These are phyloP conservation scores for Hypoxylon fragiforme DNA, from an alignment of 495 filamentous ascomycete genomes.

Conservation along the genomic window DNA sequence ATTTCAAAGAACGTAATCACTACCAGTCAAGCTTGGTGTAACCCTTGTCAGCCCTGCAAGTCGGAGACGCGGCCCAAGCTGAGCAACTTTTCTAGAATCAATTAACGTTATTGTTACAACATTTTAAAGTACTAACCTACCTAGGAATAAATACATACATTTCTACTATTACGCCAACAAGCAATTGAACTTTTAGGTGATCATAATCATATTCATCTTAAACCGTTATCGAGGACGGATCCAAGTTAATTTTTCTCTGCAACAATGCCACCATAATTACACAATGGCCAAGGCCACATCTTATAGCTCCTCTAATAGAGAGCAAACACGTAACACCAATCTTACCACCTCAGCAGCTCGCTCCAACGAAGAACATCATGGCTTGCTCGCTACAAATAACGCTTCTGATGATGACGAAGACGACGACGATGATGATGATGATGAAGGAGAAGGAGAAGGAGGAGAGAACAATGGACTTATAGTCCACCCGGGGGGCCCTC, in stretches of 20 bases:
- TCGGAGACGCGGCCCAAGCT: slow-evolving; percentile 23
- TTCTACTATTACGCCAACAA: slow-evolving; percentile 1
- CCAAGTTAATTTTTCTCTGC: slow-evolving; percentile 10
- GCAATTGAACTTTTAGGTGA: slow-evolving; percentile 5
- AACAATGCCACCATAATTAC: slow-evolving; percentile 45
- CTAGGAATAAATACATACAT: background rate
- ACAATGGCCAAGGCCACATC: slow-evolving; percentile 52
- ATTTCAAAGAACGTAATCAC: too few relatives aligned
- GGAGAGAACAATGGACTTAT: slow-evolving; percentile 45
- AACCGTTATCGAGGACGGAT: slow-evolving; percentile 19
- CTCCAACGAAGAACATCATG: slow-evolving; percentile 47
- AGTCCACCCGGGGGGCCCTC: slow-evolving; percentile 39
- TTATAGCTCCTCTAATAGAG: slow-evolving; percentile 38
- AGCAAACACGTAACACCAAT: slow-evolving; percentile 27
- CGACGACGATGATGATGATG: slow-evolving; percentile 22
- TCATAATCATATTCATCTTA: background rate
- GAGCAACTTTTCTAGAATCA: too few relatives aligned
- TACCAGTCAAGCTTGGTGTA: too few relatives aligned
- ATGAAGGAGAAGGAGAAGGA: slow-evolving; percentile 36
- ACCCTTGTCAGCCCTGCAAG: background rate
- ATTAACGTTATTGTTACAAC: background rate
- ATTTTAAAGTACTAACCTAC: background rate
- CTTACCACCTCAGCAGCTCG: slow-evolving; percentile 18
- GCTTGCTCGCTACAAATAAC: slow-evolving; percentile 43
- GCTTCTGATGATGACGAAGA: slow-evolving; percentile 32